Evolutionary conservation across 345 rosid genomes (phyloP).

Genomic region (Balakata baccata): DNA sequence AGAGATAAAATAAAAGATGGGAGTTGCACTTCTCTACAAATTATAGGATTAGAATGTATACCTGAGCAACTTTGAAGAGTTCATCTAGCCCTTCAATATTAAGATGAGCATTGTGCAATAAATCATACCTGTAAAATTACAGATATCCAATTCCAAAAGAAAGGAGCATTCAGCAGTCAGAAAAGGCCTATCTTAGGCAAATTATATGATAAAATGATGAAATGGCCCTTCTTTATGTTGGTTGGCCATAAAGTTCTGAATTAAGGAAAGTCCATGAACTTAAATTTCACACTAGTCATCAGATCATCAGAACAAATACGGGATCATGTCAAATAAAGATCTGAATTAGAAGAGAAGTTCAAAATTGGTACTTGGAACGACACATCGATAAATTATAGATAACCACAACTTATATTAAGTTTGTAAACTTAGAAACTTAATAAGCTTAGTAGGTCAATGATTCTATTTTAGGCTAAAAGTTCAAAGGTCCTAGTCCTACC

Average conservation of each 20-base stretch:
- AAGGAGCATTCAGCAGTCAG: not conserved
- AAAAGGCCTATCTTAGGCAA: not conserved
- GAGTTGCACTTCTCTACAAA: not conserved
- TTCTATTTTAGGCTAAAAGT: not conserved
- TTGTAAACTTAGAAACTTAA: not conserved
- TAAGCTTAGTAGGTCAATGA: not conserved
- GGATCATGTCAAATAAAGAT: not conserved
- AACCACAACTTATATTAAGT: no score
- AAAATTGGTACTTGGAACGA: no score
- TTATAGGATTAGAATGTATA: slow-evolving; percentile 16
- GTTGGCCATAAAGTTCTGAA: not conserved
- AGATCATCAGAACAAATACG: not conserved
- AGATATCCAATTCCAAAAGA: not conserved
- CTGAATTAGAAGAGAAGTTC: not conserved
- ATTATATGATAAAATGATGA: not conserved
- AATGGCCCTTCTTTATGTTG: not conserved
- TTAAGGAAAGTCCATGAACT: not conserved
- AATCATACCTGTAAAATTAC: slow-evolving; percentile 68
- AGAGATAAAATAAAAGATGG: not conserved
- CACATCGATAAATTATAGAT: no score
- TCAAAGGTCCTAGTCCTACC: not conserved
- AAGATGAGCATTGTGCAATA: slow-evolving; percentile 95
- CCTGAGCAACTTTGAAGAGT: slow-evolving; percentile 97
- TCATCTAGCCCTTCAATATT: slow-evolving; percentile 74
- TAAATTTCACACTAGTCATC: not conserved